Conservation (phyloP, 202 grass and related monocot species). For the Panicum virgatum region DNA sequence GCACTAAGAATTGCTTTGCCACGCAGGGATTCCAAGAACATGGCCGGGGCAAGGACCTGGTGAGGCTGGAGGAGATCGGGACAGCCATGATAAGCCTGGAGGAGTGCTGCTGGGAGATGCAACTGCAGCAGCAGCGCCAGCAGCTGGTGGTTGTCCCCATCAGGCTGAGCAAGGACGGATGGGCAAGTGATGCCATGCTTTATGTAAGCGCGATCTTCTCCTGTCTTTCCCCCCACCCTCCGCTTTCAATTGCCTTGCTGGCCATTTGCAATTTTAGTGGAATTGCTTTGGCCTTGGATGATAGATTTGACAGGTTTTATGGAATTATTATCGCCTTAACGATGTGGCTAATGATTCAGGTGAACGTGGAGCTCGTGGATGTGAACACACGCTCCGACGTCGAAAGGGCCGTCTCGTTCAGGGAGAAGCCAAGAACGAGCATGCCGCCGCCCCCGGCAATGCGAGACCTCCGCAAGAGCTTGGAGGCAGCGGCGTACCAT, state of each 20-base stretch:
- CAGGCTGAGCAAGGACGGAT: constrained; percentile 62
- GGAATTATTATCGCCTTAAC: neutral
- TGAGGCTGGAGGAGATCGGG: constrained; percentile 78
- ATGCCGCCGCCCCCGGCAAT: neutral
- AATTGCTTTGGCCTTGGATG: constrained; percentile 28
- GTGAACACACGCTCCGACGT: constrained; percentile 3
- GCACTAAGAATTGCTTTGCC: constrained; percentile 50
- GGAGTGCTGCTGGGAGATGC: constrained; percentile 75
- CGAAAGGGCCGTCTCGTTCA: constrained; percentile 20
- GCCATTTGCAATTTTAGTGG: constrained; percentile 31
- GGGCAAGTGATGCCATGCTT: constrained; percentile 77
- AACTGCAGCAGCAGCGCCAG: constrained; percentile 52
- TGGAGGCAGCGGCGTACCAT: constrained; percentile 23
- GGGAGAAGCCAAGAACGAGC: constrained; percentile 35
- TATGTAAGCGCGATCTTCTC: constrained; percentile 66
- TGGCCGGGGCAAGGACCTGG: constrained; percentile 53
- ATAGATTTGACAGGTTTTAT: neutral
- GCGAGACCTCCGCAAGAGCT: constrained; percentile 16
- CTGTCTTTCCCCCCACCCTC: neutral
- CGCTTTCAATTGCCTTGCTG: neutral
- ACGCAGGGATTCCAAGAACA: constrained; percentile 76
- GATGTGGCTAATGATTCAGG: constrained; percentile 26
- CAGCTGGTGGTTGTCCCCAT: constrained; percentile 69
- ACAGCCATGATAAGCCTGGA: constrained; percentile 69
- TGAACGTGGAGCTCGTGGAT: constrained; percentile 57